Conservation (phyloP, 129 eudicot genomes). For the Flaveria bidentis region DNA sequence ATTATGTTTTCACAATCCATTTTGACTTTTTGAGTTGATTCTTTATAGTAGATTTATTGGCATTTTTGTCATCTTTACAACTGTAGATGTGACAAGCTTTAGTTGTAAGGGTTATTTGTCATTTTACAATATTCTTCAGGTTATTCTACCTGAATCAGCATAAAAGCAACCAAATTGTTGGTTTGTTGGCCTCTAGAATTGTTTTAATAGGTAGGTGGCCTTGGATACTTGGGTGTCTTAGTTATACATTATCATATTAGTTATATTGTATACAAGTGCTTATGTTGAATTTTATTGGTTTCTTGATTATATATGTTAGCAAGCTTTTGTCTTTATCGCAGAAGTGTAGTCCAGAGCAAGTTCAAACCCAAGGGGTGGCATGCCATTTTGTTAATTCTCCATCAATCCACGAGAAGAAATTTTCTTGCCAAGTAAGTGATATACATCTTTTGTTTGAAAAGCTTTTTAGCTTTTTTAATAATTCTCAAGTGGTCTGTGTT, state of each 20-base stretch:
- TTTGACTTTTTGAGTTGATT: too few species aligned
- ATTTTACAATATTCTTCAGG: too few species aligned
- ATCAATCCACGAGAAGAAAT: slow-evolving; percentile 14
- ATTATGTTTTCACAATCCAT: too few species aligned
- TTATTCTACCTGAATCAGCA: too few species aligned
- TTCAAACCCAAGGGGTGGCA: slow-evolving; percentile 30
- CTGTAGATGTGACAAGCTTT: too few species aligned
- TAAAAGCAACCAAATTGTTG: too few species aligned
- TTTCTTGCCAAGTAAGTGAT: slow-evolving; percentile 38
- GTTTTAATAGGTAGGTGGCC: too few species aligned
- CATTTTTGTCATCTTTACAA: too few species aligned
- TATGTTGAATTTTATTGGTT: neutral
- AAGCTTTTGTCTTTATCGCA: slow-evolving; percentile 15
- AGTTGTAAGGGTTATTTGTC: too few species aligned
- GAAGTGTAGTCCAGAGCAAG: slow-evolving; percentile 33
- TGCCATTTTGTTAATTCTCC: slow-evolving; percentile 31
- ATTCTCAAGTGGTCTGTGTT: neutral
- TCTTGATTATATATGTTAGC: slow-evolving; percentile 4
- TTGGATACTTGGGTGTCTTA: too few species aligned
- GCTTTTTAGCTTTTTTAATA: neutral
- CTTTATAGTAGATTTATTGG: too few species aligned
- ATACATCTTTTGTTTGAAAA: neutral
- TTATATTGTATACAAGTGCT: slow-evolving; percentile 13
- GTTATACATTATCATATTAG: neutral
- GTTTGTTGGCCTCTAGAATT: too few species aligned